Conservation (phyloP, 1,139 yeast species). For the Eremothecium gossypii region DNA sequence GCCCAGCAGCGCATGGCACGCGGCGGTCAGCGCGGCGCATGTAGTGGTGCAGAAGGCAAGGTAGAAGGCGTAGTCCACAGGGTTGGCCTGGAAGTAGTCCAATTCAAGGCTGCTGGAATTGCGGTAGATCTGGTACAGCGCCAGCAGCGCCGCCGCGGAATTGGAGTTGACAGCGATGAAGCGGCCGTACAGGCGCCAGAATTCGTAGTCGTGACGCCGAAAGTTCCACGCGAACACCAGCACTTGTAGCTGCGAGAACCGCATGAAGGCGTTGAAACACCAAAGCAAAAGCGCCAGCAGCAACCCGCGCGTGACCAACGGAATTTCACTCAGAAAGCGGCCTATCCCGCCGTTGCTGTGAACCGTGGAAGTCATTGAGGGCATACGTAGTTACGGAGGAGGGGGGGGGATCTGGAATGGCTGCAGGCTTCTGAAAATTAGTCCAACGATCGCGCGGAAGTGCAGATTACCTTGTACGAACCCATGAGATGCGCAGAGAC, state of each 20-base stretch:
- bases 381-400: too few species aligned
- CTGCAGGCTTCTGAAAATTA: too few species aligned
- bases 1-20: conserved; percentile 7
- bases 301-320: background rate
- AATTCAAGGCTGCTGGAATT: conserved; percentile 23
- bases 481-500: too few species aligned
- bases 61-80: conserved; percentile 23
- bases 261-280: background rate
- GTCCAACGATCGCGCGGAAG: too few species aligned
- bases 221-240: conserved; percentile 14
- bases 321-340: background rate
- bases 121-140: conserved; percentile 22
- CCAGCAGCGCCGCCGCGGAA: conserved; percentile 22
- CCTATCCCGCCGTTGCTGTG: background rate
- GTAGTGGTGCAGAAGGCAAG: conserved; percentile 15
- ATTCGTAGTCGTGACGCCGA: conserved; percentile 10
- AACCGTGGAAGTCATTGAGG: background rate
- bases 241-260: background rate
- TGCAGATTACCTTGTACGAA: background rate
- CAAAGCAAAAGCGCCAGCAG: background rate
- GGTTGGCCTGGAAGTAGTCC: conserved; percentile 14
- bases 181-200: conserved; percentile 25
- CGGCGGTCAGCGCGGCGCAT: conserved; percentile 8
- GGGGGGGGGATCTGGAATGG: too few species aligned
- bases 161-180: conserved; percentile 19